Evolutionary conservation across 139 green algal species (phyloP).

Genomic region (Astrephomene gubernaculifera): DNA sequence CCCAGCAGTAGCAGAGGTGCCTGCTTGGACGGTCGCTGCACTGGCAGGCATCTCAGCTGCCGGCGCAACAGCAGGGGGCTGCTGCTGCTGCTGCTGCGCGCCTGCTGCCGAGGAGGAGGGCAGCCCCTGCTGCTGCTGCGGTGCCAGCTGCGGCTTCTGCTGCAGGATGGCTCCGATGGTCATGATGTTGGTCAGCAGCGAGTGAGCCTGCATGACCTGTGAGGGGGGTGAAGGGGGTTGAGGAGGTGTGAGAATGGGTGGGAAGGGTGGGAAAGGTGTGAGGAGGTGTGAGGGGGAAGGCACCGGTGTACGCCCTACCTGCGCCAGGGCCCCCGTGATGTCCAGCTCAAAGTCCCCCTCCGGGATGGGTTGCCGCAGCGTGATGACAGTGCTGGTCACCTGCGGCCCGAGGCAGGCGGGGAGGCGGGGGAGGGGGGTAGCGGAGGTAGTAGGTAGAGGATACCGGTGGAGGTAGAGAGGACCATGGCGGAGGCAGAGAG

Average conservation of each 20-base stretch:
- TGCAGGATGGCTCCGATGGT: constrained; percentile 41
- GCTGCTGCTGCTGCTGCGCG: no score
- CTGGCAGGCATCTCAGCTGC: no score
- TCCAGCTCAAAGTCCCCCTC: constrained; percentile 38
- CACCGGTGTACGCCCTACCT: background rate
- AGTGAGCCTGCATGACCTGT: constrained; percentile 42
- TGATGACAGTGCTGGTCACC: constrained; percentile 19
- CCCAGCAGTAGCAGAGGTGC: background rate
- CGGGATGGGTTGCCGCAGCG: background rate
- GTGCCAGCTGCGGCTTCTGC: constrained; percentile 43
- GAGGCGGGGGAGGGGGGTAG: background rate
- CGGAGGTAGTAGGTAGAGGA: background rate
- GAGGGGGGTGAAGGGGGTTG: background rate
- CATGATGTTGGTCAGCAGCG: constrained; percentile 41
- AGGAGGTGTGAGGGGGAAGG: background rate
- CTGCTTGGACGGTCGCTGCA: no score
- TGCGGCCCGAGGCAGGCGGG: background rate
- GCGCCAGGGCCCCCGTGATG: constrained; percentile 30
- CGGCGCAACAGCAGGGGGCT: no score
- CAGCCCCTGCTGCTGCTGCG: background rate
- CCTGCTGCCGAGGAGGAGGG: background rate
- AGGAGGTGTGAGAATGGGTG: background rate
- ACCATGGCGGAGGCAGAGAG: no score
- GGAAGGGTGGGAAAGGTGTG: background rate
- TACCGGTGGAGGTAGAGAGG: no score